A percentile compares a stretch with the other conserved stretches of the same genome.
phyloP scores from a whole-genome alignment of 2,329 filamentous ascomycete species.

The Penicillium sp. region DNA sequence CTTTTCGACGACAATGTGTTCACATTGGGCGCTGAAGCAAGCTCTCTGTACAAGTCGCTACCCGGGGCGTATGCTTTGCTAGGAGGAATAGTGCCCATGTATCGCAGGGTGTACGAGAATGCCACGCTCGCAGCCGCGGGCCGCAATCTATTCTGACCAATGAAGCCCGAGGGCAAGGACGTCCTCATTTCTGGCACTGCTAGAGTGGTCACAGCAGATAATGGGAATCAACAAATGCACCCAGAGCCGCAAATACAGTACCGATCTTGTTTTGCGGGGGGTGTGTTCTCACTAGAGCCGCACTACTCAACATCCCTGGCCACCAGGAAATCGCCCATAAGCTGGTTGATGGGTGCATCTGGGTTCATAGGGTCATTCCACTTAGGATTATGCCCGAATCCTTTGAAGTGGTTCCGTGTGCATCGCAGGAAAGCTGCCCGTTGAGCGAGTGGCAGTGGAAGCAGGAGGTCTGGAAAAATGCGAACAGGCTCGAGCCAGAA shows the following conservation, averaged over 20 bases:
- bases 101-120: conserved; percentile 57
- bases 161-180: conserved; percentile 45
- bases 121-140: conserved; percentile 42
- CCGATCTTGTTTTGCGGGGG: conserved; percentile 54
- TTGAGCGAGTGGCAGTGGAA: conserved; percentile 37
- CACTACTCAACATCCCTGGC: conserved; percentile 49
- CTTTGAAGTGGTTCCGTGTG: conserved; percentile 44
- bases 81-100: conserved; percentile 43
- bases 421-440: conserved; percentile 36
- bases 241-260: conserved; percentile 47
- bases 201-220: conserved; percentile 22
- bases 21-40: conserved; percentile 55
- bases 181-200: conserved; percentile 48
- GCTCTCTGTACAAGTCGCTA: conserved; percentile 58
- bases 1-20: conserved; percentile 39
- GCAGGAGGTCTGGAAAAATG: conserved; percentile 23
- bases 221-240: conserved; percentile 9
- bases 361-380: conserved; percentile 50
- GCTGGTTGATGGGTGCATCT: conserved; percentile 55
- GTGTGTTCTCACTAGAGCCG: conserved; percentile 53
- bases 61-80: conserved; percentile 48
- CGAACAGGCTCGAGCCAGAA: conserved; percentile 1
- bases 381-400: conserved; percentile 56
- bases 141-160: conserved; percentile 49
- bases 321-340: conserved; percentile 51